A percentile compares a stretch with the other conserved stretches of the same genome.
These are phyloP conservation scores for Pythium aquatile DNA, from an alignment of 352 stramenopile species.

Conservation along the genomic window DNA sequence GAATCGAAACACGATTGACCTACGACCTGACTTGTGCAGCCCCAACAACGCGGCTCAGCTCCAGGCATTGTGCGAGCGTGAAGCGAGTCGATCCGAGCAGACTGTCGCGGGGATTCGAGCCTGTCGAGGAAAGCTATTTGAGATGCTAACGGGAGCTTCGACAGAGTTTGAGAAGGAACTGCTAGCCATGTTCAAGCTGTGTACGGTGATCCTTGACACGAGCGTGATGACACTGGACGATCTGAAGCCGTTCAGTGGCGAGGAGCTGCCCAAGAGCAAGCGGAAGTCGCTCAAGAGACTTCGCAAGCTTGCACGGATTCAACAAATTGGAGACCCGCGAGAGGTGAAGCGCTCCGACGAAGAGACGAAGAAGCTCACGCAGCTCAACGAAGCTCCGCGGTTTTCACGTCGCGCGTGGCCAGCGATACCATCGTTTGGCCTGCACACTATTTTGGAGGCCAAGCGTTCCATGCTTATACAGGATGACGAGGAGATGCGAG, in stretches of 20 bases:
- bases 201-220: constrained; percentile 54
- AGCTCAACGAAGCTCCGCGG: constrained; percentile 43
- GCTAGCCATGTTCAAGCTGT: constrained; percentile 37
- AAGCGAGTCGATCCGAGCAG: constrained; percentile 39
- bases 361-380: constrained; percentile 46
- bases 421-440: constrained; percentile 44
- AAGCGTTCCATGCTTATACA: constrained; percentile 20
- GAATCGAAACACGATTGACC: constrained; percentile 40
- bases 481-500: constrained; percentile 23
- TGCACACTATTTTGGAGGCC: constrained; percentile 23
- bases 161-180: constrained; percentile 53
- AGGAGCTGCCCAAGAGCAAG: constrained; percentile 49
- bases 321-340: constrained; percentile 50
- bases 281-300: constrained; percentile 74
- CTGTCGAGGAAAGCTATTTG: constrained; percentile 37
- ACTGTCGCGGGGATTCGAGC: constrained; percentile 32
- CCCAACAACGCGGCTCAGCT: constrained; percentile 62
- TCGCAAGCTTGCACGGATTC: constrained; percentile 55
- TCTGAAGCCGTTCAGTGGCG: constrained; percentile 42
- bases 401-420: constrained; percentile 53
- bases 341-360: constrained; percentile 46
- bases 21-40: constrained; percentile 75
- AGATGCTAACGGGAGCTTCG: constrained; percentile 30
- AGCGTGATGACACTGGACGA: constrained; percentile 63
- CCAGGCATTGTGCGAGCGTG: constrained; percentile 48